A percentile compares a stretch with the other conserved stretches of the same genome.
phyloP scores from a whole-genome alignment of 2,329 filamentous ascomycete genomes.

The Fusarium pseudonygamai region DNA sequence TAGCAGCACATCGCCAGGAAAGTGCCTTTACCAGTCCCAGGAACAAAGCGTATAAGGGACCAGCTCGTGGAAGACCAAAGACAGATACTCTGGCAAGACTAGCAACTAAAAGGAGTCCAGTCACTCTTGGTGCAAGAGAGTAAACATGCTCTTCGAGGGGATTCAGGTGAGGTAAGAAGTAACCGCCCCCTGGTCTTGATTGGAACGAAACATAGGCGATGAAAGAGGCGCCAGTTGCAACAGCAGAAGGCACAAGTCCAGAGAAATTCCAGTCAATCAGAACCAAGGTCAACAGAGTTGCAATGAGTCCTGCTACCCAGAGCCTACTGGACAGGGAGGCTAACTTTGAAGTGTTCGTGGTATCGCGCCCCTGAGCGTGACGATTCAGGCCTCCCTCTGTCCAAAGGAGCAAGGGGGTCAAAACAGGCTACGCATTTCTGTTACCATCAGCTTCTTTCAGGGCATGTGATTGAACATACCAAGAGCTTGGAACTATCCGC shows the following conservation, averaged over 20 bases:
- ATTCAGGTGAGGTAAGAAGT: background rate
- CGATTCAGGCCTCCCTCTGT: background rate
- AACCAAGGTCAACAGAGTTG: background rate
- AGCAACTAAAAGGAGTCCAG: background rate
- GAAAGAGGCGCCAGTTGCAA: background rate
- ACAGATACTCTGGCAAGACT: background rate
- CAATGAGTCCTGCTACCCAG: background rate
- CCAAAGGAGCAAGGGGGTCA: background rate
- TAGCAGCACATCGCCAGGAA: background rate
- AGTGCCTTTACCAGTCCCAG: background rate
- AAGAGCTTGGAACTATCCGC: background rate
- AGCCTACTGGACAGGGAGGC: background rate
- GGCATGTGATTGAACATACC: accelerated
- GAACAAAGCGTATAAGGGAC: background rate
- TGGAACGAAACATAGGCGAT: background rate
- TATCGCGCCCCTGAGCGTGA: background rate
- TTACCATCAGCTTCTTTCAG: background rate
- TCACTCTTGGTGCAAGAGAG: background rate
- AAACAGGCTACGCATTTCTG: background rate
- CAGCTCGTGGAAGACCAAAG: background rate
- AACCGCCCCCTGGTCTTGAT: too few species aligned
- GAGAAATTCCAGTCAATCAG: background rate
- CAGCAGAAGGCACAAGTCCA: background rate
- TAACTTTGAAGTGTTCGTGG: background rate
- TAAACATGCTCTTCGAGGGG: background rate